These are phyloP conservation scores for Pholiota adiposa DNA, from an alignment of 1,284 basidiomycete species.

Conservation along the genomic window DNA sequence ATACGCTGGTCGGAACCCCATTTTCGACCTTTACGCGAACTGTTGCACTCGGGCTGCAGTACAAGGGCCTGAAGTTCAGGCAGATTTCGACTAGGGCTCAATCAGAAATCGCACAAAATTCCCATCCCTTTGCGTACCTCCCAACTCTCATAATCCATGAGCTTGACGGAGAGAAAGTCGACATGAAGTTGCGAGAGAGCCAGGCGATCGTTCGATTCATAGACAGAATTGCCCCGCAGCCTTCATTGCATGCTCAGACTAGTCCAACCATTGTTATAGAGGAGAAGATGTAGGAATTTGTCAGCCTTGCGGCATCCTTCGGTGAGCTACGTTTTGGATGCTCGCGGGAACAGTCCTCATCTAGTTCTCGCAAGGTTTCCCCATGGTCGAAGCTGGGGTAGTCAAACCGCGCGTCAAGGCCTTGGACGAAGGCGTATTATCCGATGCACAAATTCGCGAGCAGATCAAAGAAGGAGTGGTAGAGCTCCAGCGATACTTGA, in stretches of 20 bases:
- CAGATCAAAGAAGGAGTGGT: constrained; percentile 24
- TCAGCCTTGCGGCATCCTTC: constrained; percentile 30
- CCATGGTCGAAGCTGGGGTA: constrained; percentile 28
- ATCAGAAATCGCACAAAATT: constrained; percentile 6
- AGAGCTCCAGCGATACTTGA: constrained; percentile 25
- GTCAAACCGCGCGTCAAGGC: constrained; percentile 33
- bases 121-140: constrained; percentile 33
- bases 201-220: constrained; percentile 34
- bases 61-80: constrained; percentile 28
- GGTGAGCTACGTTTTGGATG: constrained; percentile 17
- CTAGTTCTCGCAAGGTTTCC: constrained; percentile 26
- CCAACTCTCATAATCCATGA: constrained; percentile 33
- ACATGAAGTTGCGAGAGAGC: constrained; percentile 31
- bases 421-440: constrained; percentile 25
- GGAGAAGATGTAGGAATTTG: constrained; percentile 37
- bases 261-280: constrained; percentile 16
- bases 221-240: constrained; percentile 30
- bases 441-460: constrained; percentile 24
- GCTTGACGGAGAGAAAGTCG: constrained; percentile 20
- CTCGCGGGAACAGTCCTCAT: background rate
- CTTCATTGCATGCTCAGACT: constrained; percentile 24
- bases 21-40: constrained; percentile 35
- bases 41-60: constrained; percentile 29
- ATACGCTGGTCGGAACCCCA: constrained; percentile 31
- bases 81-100: constrained; percentile 25